Percentiles rank a stretch among this genome's conserved stretches.
phyloP scores from a whole-genome alignment of 768 basidiomycete genomes.

The Suillus hirtellus region DNA sequence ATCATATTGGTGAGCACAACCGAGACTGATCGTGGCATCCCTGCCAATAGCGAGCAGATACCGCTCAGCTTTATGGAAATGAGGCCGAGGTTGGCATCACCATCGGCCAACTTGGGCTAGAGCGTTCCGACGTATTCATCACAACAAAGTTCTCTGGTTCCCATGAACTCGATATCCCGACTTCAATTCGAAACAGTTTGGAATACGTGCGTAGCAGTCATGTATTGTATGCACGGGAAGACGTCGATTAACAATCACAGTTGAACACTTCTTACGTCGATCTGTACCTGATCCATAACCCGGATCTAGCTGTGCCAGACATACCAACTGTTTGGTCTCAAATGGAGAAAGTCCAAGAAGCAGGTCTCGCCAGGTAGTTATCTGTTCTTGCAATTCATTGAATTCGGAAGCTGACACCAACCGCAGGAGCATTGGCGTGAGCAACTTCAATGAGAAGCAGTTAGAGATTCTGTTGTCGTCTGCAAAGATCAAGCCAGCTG shows the following conservation, averaged over 20 bases:
- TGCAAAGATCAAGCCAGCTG: slow-evolving; percentile 62
- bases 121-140: slow-evolving; percentile 56
- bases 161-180: slow-evolving; percentile 50
- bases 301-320: slow-evolving; percentile 53
- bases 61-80: slow-evolving; percentile 60
- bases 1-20: slow-evolving; percentile 52
- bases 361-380: slow-evolving; percentile 57
- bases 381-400: not conserved
- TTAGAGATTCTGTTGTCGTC: slow-evolving; percentile 57
- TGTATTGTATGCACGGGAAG: not conserved
- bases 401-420: not conserved
- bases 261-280: slow-evolving; percentile 67
- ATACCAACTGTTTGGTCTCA: slow-evolving; percentile 63
- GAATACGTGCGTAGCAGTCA: slow-evolving; percentile 44
- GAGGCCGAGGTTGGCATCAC: slow-evolving; percentile 47
- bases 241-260: slow-evolving; percentile 32
- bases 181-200: slow-evolving; percentile 57
- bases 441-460: slow-evolving; percentile 62
- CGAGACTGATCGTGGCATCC: not conserved
- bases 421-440: slow-evolving; percentile 68
- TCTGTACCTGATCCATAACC: slow-evolving; percentile 69
- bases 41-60: slow-evolving; percentile 39
- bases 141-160: slow-evolving; percentile 65
- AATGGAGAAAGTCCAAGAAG: slow-evolving; percentile 57
- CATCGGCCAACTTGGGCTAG: slow-evolving; percentile 52